These are phyloP conservation scores for Fusarium sp. DNA, from an alignment of 2,329 filamentous ascomycete species.

Conservation along the genomic window DNA sequence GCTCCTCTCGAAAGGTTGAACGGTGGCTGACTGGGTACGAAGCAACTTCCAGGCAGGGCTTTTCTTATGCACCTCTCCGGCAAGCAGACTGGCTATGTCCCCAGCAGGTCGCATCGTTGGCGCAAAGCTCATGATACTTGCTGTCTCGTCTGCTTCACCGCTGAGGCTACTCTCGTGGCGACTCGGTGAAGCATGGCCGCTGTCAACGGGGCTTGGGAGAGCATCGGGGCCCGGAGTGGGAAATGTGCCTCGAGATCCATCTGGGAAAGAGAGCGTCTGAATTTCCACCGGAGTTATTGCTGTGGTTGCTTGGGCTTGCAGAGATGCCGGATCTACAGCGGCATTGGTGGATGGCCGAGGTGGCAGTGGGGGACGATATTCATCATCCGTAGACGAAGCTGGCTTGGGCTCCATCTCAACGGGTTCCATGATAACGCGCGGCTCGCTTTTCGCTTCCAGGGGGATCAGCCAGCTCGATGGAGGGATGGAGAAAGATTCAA, in stretches of 20 bases:
- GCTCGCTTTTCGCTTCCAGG: conserved; percentile 48
- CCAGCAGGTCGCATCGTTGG: conserved; percentile 75
- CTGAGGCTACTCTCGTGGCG: conserved; percentile 50
- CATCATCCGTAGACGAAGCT: conserved; percentile 55
- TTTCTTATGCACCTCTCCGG: conserved; percentile 76
- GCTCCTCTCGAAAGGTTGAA: conserved; percentile 73
- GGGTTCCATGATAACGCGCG: conserved; percentile 36
- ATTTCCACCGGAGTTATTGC: conserved; percentile 87
- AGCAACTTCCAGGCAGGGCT: conserved; percentile 80
- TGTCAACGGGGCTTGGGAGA: conserved; percentile 57
- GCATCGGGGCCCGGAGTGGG: conserved; percentile 57
- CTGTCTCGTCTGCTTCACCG: conserved; percentile 73
- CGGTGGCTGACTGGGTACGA: conserved; percentile 72
- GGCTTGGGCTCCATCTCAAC: conserved; percentile 51
- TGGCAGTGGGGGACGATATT: conserved; percentile 70
- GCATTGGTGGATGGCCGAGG: conserved; percentile 62
- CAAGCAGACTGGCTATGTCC: conserved; percentile 87
- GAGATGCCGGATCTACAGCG: conserved; percentile 57
- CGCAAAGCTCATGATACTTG: conserved; percentile 77
- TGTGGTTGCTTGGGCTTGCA: conserved; percentile 82
- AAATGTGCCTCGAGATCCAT: conserved; percentile 78
- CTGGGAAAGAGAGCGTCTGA: conserved; percentile 81
- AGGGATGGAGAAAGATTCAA: conserved; percentile 1
- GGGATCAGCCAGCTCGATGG: conserved; percentile 14
- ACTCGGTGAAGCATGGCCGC: conserved; percentile 59